Base-by-base conservation (phyloP, 192 early-diverging fungal genomes). In the Coemansia sp. region DNA sequence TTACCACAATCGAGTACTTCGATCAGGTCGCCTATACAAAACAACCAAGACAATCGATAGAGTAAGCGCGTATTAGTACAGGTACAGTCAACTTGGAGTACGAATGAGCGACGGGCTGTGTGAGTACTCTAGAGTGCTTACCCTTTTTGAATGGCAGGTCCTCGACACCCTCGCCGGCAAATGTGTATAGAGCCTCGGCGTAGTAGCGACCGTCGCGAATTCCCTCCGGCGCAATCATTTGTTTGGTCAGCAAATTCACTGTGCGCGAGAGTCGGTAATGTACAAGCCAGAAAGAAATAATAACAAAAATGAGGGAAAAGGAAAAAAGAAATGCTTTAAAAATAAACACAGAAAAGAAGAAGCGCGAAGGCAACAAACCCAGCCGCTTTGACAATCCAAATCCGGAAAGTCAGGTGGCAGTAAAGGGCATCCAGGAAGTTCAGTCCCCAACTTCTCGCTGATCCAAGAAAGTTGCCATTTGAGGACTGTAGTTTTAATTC, bases 121-220 rank as follows among this genome's bases (percentile, higher is more conserved):
- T 20, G 45, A 34, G 45, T 20, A 45, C 40, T 34, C 35, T 4
- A 45, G 20, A 6, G 18, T 8, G 6, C 63, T 53, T 78, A 73
- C 74, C 79, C 59, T 82, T 82, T 53, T 76, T 76, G 64, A 83
- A 83, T 58, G 81, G 81, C 62, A 83, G 61, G 67, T 85, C 83
- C 45, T 85, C 78, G 4, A 67, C 76, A 38, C 79, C 71, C 41
- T 82, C 83, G 68, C 83, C 83, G 16, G 75, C 73, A 74, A 85
- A 85, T 34, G 79, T 78, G 61, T 85, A 85, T 39, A 85, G 67
- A 13, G 83, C 83, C 43, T 85, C 70, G 53, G 83, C 83, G 60
- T 73, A 78, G 69, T 79, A 65, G 47, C 67, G 70, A 3, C 76
- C 81, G 66, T 78, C 68, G 69, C 79, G 79, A 60, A 82, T 76